Conservation (phyloP, 192 early-diverging fungal genomes). For the Podila horticola region DNA sequence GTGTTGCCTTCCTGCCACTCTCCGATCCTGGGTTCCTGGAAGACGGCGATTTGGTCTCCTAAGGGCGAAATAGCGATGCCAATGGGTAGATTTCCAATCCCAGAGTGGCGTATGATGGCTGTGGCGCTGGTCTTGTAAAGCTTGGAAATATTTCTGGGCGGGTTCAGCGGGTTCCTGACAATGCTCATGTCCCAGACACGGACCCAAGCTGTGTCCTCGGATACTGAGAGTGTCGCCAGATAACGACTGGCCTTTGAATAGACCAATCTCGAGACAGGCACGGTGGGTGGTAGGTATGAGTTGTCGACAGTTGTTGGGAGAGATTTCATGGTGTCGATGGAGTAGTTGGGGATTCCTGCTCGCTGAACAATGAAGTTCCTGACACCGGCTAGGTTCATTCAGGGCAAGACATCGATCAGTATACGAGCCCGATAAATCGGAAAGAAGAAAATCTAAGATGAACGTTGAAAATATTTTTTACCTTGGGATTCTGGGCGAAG, state of each 20-base stretch:
- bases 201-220: slow-evolving; percentile 16
- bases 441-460: background rate
- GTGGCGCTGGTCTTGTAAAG: slow-evolving; percentile 16
- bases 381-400: slow-evolving; percentile 7
- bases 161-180: slow-evolving; percentile 24
- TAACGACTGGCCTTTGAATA: slow-evolving; percentile 19
- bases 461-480: slow-evolving; percentile 3
- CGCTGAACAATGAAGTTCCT: slow-evolving; percentile 13
- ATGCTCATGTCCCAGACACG: slow-evolving; percentile 33
- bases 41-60: slow-evolving; percentile 34
- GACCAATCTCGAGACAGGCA: slow-evolving; percentile 15
- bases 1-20: slow-evolving; percentile 28
- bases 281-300: slow-evolving; percentile 3
- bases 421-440: background rate
- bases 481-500: slow-evolving; percentile 5
- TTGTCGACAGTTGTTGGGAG: background rate
- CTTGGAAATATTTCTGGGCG: slow-evolving; percentile 5
- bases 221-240: slow-evolving; percentile 17
- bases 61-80: slow-evolving; percentile 25
- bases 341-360: slow-evolving; percentile 24
- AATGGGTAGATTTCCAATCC: slow-evolving; percentile 24
- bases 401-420: background rate
- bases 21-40: slow-evolving; percentile 42
- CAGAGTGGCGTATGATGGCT: slow-evolving; percentile 3
- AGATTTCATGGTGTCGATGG: slow-evolving; percentile 15